Conservation (phyloP, 2,329 filamentous ascomycete genomes). For the Plectosphaerella cucumerina region DNA sequence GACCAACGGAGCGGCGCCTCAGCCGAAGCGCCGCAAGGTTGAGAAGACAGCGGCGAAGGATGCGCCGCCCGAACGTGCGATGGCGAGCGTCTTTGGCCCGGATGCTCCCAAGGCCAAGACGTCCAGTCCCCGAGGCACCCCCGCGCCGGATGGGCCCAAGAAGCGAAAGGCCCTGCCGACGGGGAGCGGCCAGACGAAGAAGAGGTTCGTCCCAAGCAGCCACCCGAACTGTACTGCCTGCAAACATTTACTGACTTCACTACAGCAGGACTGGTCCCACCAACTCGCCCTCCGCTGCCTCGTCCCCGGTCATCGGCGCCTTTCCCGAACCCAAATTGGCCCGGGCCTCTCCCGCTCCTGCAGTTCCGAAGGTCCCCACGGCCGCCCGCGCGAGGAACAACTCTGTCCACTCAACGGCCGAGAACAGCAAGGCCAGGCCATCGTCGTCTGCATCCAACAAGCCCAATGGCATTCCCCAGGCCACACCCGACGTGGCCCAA, state of each 20-base stretch:
- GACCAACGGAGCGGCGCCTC: slow-evolving; percentile 42
- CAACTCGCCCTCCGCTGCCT: slow-evolving; percentile 66
- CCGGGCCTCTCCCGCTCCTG: slow-evolving; percentile 57
- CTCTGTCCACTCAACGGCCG: slow-evolving; percentile 57
- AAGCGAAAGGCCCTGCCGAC: slow-evolving; percentile 63
- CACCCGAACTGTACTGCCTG: neutral
- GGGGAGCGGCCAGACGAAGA: slow-evolving; percentile 69
- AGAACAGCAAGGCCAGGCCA: slow-evolving; percentile 51
- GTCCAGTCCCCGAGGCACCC: slow-evolving; percentile 65
- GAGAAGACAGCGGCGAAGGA: slow-evolving; percentile 58
- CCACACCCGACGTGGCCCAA: slow-evolving; percentile 30
- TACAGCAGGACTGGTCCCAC: slow-evolving; percentile 12
- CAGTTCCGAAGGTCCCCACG: slow-evolving; percentile 32
- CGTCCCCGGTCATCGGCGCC: slow-evolving; percentile 70
- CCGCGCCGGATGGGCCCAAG: slow-evolving; percentile 65
- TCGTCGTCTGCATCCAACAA: slow-evolving; percentile 59
- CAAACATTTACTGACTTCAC: neutral
- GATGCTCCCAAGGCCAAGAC: slow-evolving; percentile 52
- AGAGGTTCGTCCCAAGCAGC: slow-evolving; percentile 55
- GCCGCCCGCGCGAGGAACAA: slow-evolving; percentile 73
- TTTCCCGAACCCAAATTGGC: slow-evolving; percentile 57
- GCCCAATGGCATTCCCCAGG: slow-evolving; percentile 45
- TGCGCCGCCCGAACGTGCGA: slow-evolving; percentile 61
- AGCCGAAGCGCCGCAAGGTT: slow-evolving; percentile 75
- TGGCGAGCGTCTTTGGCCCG: slow-evolving; percentile 52